Conservation (phyloP, 768 basidiomycete genomes). For the Lepiota venenata region DNA sequence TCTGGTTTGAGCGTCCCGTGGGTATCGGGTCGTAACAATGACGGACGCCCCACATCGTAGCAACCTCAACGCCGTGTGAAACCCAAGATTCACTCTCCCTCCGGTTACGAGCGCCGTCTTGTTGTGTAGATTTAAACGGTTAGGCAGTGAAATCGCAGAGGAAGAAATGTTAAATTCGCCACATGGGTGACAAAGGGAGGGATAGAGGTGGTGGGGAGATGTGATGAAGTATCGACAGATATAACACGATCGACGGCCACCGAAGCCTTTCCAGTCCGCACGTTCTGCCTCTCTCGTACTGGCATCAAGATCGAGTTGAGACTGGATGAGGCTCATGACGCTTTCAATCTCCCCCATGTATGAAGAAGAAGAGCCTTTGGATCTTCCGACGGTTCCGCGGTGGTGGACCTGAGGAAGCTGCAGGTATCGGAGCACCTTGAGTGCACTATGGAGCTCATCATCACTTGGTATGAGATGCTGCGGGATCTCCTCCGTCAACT, state of each 20-base stretch:
- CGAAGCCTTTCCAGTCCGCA: not conserved
- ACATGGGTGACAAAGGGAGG: slow-evolving; percentile 24
- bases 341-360: slow-evolving; percentile 5
- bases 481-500: slow-evolving; percentile 10
- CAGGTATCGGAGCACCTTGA: slow-evolving; percentile 24
- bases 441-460: slow-evolving; percentile 21
- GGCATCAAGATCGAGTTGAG: slow-evolving; percentile 10
- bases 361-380: slow-evolving; percentile 14
- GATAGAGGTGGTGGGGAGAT: slow-evolving; percentile 20
- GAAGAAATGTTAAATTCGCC: slow-evolving; percentile 27
- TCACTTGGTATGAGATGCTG: slow-evolving; percentile 22
- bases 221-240: slow-evolving; percentile 23
- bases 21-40: slow-evolving; percentile 28
- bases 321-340: slow-evolving; percentile 18
- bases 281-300: not conserved
- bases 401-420: slow-evolving; percentile 19
- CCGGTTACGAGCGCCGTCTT: slow-evolving; percentile 32
- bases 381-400: slow-evolving; percentile 1
- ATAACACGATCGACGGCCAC: slow-evolving; percentile 17
- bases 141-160: slow-evolving; percentile 23
- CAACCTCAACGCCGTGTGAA: slow-evolving; percentile 26
- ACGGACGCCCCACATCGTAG: slow-evolving; percentile 28
- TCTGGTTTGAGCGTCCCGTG: slow-evolving; percentile 26
- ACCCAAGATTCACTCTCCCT: slow-evolving; percentile 31
- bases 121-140: slow-evolving; percentile 19